These are phyloP conservation scores for Phytophthora pinifolia DNA, from an alignment of 352 stramenopile genomes.

Conservation along the genomic window DNA sequence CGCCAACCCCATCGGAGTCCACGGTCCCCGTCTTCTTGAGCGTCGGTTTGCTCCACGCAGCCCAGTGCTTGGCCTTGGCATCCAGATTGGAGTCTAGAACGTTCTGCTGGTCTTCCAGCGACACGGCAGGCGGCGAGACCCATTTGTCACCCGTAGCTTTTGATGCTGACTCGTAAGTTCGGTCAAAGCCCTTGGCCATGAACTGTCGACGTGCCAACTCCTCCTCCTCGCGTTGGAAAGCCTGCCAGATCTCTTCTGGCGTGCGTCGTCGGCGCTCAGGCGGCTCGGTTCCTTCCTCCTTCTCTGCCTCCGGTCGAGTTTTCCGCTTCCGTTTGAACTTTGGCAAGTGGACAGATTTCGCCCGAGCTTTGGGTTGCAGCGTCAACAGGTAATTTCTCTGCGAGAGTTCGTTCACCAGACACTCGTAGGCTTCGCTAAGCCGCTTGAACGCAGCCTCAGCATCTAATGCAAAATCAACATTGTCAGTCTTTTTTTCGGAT, in stretches of 20 bases:
- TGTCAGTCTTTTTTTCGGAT: background rate
- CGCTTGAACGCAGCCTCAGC: constrained; percentile 80
- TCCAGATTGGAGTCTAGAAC: constrained; percentile 46
- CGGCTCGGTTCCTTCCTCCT: background rate
- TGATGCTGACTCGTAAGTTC: constrained; percentile 35
- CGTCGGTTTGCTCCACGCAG: constrained; percentile 32
- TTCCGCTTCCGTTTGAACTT: constrained; percentile 29
- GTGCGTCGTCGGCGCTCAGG: constrained; percentile 32
- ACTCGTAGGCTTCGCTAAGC: constrained; percentile 77
- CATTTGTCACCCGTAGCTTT: background rate
- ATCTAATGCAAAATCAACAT: constrained; percentile 30
- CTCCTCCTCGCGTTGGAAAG: constrained; percentile 77
- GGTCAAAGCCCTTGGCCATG: constrained; percentile 58
- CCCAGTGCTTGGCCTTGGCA: constrained; percentile 41
- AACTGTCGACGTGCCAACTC: constrained; percentile 61
- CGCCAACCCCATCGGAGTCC: background rate
- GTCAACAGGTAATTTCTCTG: constrained; percentile 60
- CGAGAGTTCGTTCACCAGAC: constrained; percentile 44
- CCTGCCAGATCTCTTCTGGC: constrained; percentile 66
- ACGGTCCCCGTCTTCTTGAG: background rate
- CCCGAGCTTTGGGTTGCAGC: constrained; percentile 2
- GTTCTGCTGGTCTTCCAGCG: constrained; percentile 22
- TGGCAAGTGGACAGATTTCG: constrained; percentile 11
- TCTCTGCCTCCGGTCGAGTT: background rate
- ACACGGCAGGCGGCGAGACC: background rate